These are phyloP conservation scores for Cladosporium sphaerospermum DNA, from an alignment of 2,329 filamentous ascomycete genomes.

Conservation along the genomic window DNA sequence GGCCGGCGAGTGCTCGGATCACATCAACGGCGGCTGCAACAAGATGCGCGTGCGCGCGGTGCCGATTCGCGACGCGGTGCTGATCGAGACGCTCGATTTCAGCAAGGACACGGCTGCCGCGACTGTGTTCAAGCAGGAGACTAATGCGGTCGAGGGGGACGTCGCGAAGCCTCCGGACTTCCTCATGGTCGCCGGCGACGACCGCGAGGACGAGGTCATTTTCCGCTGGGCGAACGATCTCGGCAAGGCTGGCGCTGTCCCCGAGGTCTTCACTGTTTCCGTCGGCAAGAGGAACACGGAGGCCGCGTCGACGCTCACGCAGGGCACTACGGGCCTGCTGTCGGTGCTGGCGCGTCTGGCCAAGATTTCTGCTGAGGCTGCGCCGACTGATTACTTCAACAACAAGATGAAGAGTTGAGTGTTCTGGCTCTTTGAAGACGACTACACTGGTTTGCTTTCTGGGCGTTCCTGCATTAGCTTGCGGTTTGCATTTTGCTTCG, in stretches of 20 bases:
- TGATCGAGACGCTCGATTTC: constrained; percentile 79
- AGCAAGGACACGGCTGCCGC: constrained; percentile 81
- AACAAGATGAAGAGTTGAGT: background rate
- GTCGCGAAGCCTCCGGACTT: constrained; percentile 60
- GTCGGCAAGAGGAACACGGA: constrained; percentile 83
- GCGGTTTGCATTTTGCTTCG: too few species aligned
- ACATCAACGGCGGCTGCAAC: constrained; percentile 91
- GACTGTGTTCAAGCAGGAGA: constrained; percentile 51
- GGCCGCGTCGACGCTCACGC: constrained; percentile 75
- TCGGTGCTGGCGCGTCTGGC: constrained; percentile 26
- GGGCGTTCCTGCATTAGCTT: too few species aligned
- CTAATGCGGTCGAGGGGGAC: constrained; percentile 27
- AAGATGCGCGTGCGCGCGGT: constrained; percentile 78
- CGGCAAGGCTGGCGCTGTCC: constrained; percentile 43
- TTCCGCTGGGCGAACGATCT: constrained; percentile 90
- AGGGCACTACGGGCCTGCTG: constrained; percentile 74
- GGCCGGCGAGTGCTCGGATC: constrained; percentile 83
- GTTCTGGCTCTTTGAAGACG: too few species aligned
- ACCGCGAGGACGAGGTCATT: constrained; percentile 86
- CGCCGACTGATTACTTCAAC: constrained; percentile 13
- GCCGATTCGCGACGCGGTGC: constrained; percentile 66
- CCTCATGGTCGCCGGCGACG: constrained; percentile 81
- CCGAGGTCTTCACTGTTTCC: constrained; percentile 74
- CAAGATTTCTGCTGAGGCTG: constrained; percentile 24
- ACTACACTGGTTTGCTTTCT: too few species aligned